Evolutionary conservation across 768 basidiomycete genomes (phyloP), one percentile per base, ranked within the genome.

Genomic region (Suillus sp.): DNA sequence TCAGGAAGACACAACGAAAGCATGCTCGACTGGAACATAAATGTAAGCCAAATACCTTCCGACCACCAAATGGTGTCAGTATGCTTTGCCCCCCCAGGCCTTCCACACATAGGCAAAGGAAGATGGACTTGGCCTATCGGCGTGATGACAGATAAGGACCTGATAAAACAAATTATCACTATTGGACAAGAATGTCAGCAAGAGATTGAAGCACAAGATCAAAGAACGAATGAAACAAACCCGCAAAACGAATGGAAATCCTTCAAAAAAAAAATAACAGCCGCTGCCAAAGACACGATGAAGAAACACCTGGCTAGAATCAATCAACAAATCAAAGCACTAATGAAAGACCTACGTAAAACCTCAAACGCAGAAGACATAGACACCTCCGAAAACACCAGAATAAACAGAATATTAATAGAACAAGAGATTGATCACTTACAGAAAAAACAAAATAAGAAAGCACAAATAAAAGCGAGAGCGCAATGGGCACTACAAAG

Each of bases 301-400:
- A 43, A 43, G 20, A 43, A 0, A 9, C 20, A 43, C 11, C 8
- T 43, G 4, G 20, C 9, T 5, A 43, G 8, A 2, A 43, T 43
- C 0, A 43, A 43, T 1, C 42, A 43, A 3, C 0, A 0, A 2
- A 43, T 43, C 2, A 2, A 6, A 20, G 1, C n/a, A 0, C 4
- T 47, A 4, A 47, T 1, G 0, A 22, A 47, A 47, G 45, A 47
- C 45, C 7, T 45, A 9, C 10, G 4, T 0, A 45, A 11, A 2
- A n/a, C 2, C 10, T 4, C 43, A 0, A 47, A 47, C n/a, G 0
- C 1, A 4, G 13, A 22, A 0, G 4, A 47, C 0, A 47, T 47
- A 4, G 22, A 47, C 22, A 13, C 13, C 3, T 22, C n/a, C 0
- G 22, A 47, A 25, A 2, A 47, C 1, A 14, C 6, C 0, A 47